Conservation (phyloP, 345 rosid genomes). For the Luvunga scandens region DNA sequence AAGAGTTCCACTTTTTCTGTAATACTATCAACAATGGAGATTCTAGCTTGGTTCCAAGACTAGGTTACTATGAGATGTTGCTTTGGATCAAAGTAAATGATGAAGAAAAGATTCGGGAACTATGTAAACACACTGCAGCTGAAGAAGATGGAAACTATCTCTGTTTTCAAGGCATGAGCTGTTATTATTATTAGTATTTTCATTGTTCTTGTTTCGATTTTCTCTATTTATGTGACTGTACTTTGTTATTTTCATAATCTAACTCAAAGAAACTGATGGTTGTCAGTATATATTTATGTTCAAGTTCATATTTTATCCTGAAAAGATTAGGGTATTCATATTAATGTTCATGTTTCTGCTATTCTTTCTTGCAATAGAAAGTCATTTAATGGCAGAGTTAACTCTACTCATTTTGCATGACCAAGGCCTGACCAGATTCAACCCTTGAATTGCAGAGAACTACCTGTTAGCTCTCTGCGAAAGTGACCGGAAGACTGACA, state of each 20-base stretch:
- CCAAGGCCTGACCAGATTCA: background rate
- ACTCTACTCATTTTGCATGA: background rate
- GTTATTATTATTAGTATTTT: background rate
- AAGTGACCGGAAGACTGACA: conserved; percentile 49
- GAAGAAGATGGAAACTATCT: conserved; percentile 25
- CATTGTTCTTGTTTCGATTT: background rate
- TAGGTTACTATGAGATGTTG: conserved; percentile 90
- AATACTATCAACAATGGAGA: conserved; percentile 37
- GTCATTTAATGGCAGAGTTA: background rate
- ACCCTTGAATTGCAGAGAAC: conserved; percentile 49
- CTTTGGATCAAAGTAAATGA: conserved; percentile 48
- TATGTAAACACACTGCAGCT: conserved; percentile 36
- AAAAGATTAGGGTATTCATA: background rate
- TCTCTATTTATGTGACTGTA: background rate
- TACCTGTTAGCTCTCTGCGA: conserved; percentile 72
- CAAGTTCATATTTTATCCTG: background rate
- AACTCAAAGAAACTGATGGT: conserved; percentile 1
- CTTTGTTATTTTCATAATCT: background rate
- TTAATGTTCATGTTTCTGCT: background rate
- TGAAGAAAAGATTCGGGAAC: conserved; percentile 54
- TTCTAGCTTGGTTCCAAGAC: conserved; percentile 34
- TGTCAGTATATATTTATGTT: background rate
- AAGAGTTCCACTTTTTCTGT: conserved; percentile 50
- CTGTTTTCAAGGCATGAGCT: conserved; percentile 40
- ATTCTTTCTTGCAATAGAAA: background rate